Evolutionary conservation across 2,329 filamentous ascomycete species (phyloP), one percentile per base, ranked within the genome.

Genomic region (Xylaria sp.): DNA sequence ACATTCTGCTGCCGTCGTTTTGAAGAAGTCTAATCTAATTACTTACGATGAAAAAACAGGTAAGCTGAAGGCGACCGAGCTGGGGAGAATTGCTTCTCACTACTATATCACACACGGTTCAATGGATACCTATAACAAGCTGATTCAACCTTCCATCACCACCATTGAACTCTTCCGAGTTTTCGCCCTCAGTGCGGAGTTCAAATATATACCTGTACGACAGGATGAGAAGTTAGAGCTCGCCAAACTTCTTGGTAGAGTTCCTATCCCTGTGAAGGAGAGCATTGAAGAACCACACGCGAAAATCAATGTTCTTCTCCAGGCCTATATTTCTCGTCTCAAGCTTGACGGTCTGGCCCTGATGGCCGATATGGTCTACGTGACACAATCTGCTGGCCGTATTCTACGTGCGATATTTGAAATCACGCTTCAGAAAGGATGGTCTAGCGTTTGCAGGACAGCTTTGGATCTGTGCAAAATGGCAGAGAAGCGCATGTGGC

Each of bases 401-500:
- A 97, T 99, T 74, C 84, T 99, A 54, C 90, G 96, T 65, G 96
- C 96, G 0, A 91, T 99, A 59, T 99, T 98, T 73, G 97, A 99
- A 82, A 98, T 99, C 63, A 92, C 93, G n/a, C 83, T 99, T 73
- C 97, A 95, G 83, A 97, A 97, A 81, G 95, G 95, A 40, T 99
- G 95, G 95, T 90, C 96, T 0, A 91, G 90, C 17, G 96, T 98
- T 3, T 93, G 96, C 9, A 97, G 96, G 83, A 93, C 92, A 70
- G 94, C 96, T 0, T 85, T 99, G 49, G 93, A 97, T 75, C 87
- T 99, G 62, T 99, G 97, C 83, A 99, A 99, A 83, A 98, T 97
- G 93, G 96, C 95, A 0, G 96, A 99, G 84, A 97, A 97, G 85
- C 89, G 97, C 59, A 99, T 99, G 97, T 99, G 96, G 96, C 94